A percentile compares a stretch with the other conserved stretches of the same genome.
These are phyloP conservation scores for Periconia sp. DNA, from an alignment of 2,329 filamentous ascomycete species.

Conservation along the genomic window DNA sequence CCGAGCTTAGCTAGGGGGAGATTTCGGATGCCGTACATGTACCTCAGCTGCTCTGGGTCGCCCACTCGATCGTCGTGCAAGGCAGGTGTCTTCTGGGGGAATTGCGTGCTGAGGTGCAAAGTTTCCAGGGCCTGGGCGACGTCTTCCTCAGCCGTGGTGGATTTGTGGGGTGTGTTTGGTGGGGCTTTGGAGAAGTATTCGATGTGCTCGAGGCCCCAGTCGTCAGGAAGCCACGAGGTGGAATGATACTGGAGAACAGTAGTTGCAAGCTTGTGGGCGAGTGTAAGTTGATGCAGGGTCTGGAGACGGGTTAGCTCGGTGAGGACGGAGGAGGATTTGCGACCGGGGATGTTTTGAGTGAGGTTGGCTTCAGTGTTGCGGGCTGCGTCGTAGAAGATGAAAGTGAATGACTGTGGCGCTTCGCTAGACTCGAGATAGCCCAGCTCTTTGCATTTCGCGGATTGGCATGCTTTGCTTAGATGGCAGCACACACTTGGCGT, in stretches of 20 bases:
- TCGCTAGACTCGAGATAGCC: constrained; percentile 9
- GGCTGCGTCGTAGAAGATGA: constrained; percentile 9
- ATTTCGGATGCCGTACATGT: constrained; percentile 11
- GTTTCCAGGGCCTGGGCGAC: constrained; percentile 3
- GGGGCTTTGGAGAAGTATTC: not conserved
- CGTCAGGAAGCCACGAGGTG: constrained; percentile 9
- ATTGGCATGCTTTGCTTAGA: constrained; percentile 8
- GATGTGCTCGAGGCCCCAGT: constrained; percentile 10
- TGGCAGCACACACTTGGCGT: constrained; percentile 13
- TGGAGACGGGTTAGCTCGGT: constrained; percentile 3
- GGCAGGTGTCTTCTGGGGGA: not conserved
- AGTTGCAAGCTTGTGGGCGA: constrained; percentile 9
- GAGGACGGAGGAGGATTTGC: not conserved
- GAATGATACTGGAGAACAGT: constrained; percentile 9
- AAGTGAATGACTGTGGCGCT: constrained; percentile 2
- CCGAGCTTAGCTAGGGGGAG: constrained; percentile 11
- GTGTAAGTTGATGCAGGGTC: constrained; percentile 5
- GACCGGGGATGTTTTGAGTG: not conserved
- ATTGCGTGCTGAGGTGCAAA: constrained; percentile 6
- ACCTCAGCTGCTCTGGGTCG: constrained; percentile 2
- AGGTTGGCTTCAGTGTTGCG: constrained; percentile 1
- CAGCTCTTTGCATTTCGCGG: constrained; percentile 4
- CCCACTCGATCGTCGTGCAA: not conserved
- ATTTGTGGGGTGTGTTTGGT: not conserved
- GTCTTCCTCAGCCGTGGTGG: not conserved